Evolutionary conservation across 2,329 filamentous ascomycete genomes (phyloP).

Genomic region (Arthroderma sp.): DNA sequence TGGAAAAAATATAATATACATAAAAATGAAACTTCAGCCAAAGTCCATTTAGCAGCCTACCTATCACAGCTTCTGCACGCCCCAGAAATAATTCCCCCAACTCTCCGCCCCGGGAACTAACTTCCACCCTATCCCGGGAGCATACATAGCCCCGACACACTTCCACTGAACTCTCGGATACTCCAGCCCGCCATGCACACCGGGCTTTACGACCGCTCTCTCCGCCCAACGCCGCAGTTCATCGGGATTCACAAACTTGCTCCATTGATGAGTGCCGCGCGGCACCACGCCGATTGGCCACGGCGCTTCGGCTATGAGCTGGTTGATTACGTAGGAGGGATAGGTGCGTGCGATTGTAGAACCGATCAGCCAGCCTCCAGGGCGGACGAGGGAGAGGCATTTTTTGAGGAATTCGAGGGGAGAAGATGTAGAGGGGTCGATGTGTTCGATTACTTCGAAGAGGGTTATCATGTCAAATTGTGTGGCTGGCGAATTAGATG

Average conservation of each 20-base stretch:
- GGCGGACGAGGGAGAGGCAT: slow-evolving; percentile 53
- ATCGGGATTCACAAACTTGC: slow-evolving; percentile 76
- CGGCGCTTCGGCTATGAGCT: slow-evolving; percentile 73
- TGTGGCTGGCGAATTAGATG: slow-evolving; percentile 10
- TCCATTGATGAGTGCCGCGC: slow-evolving; percentile 88
- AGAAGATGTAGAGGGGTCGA: slow-evolving; percentile 62
- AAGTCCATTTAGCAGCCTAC: too few species aligned
- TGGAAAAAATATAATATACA: too few species aligned
- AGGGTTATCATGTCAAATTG: slow-evolving; percentile 68
- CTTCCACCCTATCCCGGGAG: slow-evolving; percentile 83
- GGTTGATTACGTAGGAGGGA: slow-evolving; percentile 83
- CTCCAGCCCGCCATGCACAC: slow-evolving; percentile 11
- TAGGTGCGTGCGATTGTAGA: slow-evolving; percentile 87
- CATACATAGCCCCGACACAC: slow-evolving; percentile 72
- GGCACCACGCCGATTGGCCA: slow-evolving; percentile 65
- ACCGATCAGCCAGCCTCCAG: slow-evolving; percentile 84
- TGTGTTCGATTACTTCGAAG: slow-evolving; percentile 92
- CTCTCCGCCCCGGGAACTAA: slow-evolving; percentile 67
- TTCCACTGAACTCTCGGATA: slow-evolving; percentile 38
- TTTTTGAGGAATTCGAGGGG: slow-evolving; percentile 52
- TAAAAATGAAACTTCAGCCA: too few species aligned
- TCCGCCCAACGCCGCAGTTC: slow-evolving; percentile 27
- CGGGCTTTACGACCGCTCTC: slow-evolving; percentile 39
- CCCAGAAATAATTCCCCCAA: slow-evolving; percentile 94
- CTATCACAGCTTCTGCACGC: slow-evolving; percentile 45